Base-by-base conservation (phyloP, 805 yeast genomes). In the Diddensiella santjacobensis region DNA sequence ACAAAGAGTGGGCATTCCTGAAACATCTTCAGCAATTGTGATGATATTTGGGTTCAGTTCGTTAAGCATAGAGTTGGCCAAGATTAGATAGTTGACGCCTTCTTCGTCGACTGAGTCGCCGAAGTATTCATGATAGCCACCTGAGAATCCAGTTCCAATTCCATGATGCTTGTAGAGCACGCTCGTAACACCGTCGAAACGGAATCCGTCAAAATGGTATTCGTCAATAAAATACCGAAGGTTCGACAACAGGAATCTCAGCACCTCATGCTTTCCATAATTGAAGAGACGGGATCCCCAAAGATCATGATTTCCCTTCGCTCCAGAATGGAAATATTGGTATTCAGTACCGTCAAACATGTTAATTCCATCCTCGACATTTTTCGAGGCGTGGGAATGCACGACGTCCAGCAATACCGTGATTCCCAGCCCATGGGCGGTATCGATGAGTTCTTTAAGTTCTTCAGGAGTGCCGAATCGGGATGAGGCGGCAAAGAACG, bases 251-350 rank as follows among this genome's bases (percentile, higher is more conserved):
- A 91, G 68, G 62, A 93, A 91, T 58, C 97, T 73, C 56, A 90
- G 73, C 0, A 95, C 95, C 67, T 93, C 98, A 65, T 89, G 87
- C 64, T 79, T 83, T 4, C 96, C 89, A 62, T 91, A 91, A 66
- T 91, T 86, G 73, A 91, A 91, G 52, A 93, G 71, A 56, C 96
- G 77, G n/a, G 96, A 88, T 64, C 91, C 99, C 99, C 99, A 91
- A 60, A 86, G 78, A 45, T 83, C 87, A 65, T 91, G 99, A 55
- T 71, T 75, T 38, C 99, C 99, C 63, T 84, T 85, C 4, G 77
- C 75, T n/a, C 96, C 96, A 13, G 86, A 79, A 62, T 93, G 98
- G 76, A 91, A 91, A 62, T 89, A 85, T 68, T 93, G 96, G 64
- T 87, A 85, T 59, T 91, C 97, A 0, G 97, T 84, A 22, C 98